Evolutionary conservation across 208 protist species (phyloP), one percentile per base, ranked within the genome.

Genomic region (Novymonas esmeraldas): DNA sequence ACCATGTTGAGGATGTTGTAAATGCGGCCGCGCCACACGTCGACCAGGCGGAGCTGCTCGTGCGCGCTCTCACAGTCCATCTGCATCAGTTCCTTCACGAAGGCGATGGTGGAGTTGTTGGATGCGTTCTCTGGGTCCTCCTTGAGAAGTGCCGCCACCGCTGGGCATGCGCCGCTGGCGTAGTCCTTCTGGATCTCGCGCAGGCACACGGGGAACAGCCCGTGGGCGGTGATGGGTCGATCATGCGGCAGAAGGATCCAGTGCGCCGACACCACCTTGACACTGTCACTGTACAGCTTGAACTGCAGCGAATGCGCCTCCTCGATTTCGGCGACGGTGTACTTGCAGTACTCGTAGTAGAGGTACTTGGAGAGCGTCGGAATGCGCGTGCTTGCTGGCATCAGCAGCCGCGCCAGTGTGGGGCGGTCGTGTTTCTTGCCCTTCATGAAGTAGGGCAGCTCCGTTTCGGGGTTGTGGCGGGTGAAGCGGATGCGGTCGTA

Each of bases 341-440:
- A 96, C 76, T 90, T 92, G 73, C 88, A 94, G 68, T 85, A 89
- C 65, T 96, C 91, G 64, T 91, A 96, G 70, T 96, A 96, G 51
- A 96, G 72, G 56, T 75, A 81, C 59, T 70, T 79, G 45, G 85
- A 91, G 39, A 85, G 70, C 11, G 62, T 22, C 11, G 70, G 64
- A 42, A 73, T 60, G 29, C 80, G 80, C 54, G 45, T 61, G 51
- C 77, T 78, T 3, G 85, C 79, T 33, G 87, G 90, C 55, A 82
- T 90, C 22, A 96, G 76, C 70, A 96, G 73, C 46, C 81, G 80
- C 41, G 62, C 73, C 42, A 96, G 73, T 6, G 84, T 93, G 6
- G 82, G 72, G 14, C 83, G 79, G 69, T 93, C 84, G 22, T 70
- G 75, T 61, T 84, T 87, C 57, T 81, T 94, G 2, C 80, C 85